Conservation (phyloP, 176 grass and related monocot genomes). For the Oryza meridionalis region DNA sequence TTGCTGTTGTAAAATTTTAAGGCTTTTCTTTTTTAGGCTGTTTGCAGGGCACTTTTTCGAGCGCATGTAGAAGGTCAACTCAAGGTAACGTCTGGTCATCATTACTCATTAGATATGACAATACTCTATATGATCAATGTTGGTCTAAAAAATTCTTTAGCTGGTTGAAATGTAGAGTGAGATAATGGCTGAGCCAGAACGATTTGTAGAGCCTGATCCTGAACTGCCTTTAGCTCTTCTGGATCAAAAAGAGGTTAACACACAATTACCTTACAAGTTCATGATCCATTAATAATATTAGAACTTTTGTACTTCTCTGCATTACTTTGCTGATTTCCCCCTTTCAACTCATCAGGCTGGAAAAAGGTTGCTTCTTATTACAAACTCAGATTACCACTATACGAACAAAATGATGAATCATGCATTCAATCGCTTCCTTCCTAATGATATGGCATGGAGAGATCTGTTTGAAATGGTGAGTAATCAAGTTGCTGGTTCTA, state of each 20-base stretch:
- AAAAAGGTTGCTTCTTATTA: slow-evolving; percentile 90
- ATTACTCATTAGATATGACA: slow-evolving; percentile 12
- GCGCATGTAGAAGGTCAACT: slow-evolving; percentile 99
- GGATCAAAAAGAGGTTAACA: slow-evolving; percentile 96
- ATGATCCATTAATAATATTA: slow-evolving; percentile 12
- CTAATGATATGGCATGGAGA: slow-evolving; percentile 95
- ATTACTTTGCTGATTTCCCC: slow-evolving; percentile 13
- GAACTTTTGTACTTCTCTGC: slow-evolving; percentile 12
- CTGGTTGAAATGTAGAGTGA: slow-evolving; percentile 74
- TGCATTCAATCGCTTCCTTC: slow-evolving; percentile 96
- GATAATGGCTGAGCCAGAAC: slow-evolving; percentile 95
- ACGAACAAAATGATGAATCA: slow-evolving; percentile 99
- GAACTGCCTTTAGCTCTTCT: slow-evolving; percentile 96
- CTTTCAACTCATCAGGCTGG: slow-evolving; percentile 72
- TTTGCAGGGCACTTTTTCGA: slow-evolving; percentile 87
- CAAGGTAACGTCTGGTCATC: slow-evolving; percentile 62
- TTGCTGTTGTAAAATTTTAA: slow-evolving; percentile 37
- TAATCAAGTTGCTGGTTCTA: slow-evolving; percentile 8
- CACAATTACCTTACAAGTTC: slow-evolving; percentile 7
- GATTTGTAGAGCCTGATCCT: slow-evolving; percentile 97
- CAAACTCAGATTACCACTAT: slow-evolving; percentile 96
- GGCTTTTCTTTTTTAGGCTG: slow-evolving; percentile 65
- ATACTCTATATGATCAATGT: slow-evolving; percentile 23
- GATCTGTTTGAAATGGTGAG: slow-evolving; percentile 98
- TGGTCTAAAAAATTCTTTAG: slow-evolving; percentile 48